Evolutionary conservation across 768 basidiomycete genomes (phyloP).

Genomic region (Aureoboletus auriporus): DNA sequence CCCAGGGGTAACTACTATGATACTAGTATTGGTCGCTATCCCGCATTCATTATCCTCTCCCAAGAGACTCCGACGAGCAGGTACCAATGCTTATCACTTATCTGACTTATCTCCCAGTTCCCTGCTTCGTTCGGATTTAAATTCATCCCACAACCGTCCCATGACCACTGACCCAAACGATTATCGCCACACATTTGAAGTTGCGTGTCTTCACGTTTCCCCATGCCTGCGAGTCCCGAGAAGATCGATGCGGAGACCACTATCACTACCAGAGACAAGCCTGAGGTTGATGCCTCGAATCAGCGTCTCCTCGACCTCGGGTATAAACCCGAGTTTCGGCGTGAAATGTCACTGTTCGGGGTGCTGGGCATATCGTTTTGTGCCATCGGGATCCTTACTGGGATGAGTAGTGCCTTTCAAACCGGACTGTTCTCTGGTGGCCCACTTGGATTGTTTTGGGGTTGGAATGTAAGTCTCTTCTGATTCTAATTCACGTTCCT

Average conservation of each 20-base stretch:
- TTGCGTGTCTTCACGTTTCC: background rate
- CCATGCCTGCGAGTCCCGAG: constrained; percentile 11
- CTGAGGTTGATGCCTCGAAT: constrained; percentile 25
- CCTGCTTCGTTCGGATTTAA: too few relatives aligned
- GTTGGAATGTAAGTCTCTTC: constrained; percentile 47
- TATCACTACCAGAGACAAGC: background rate
- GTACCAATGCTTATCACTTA: too few relatives aligned
- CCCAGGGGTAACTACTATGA: too few relatives aligned
- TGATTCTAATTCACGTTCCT: background rate
- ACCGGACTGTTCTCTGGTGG: constrained; percentile 57
- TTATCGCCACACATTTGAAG: too few relatives aligned
- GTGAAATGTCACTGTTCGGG: constrained; percentile 57
- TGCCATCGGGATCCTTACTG: constrained; percentile 56
- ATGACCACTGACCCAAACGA: background rate
- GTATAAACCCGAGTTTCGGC: constrained; percentile 52
- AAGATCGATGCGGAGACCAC: constrained; percentile 11
- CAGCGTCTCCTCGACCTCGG: constrained; percentile 47
- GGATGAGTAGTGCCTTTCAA: constrained; percentile 59
- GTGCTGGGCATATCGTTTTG: constrained; percentile 60
- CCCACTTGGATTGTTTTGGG: constrained; percentile 57
- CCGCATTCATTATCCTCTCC: too few relatives aligned
- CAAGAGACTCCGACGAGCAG: too few relatives aligned
- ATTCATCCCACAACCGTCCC: constrained; percentile 6
- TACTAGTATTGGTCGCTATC: too few relatives aligned
- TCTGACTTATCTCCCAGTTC: too few relatives aligned